These are phyloP conservation scores for Alternaria alternata DNA, from an alignment of 2,329 filamentous ascomycete genomes.

Conservation along the genomic window DNA sequence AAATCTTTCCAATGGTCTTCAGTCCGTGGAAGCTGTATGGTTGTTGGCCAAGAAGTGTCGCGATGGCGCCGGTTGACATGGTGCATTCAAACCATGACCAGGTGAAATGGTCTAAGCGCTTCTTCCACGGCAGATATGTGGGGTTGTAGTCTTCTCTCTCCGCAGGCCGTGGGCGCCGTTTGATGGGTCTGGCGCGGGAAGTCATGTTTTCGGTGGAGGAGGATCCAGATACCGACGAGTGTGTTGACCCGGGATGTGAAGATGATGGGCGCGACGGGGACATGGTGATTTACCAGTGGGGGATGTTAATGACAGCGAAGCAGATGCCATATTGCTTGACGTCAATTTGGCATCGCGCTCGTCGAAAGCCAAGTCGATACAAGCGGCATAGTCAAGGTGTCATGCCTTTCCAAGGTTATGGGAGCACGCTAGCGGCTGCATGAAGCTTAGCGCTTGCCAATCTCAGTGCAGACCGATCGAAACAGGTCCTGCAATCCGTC, in stretches of 20 bases:
- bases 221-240: not conserved
- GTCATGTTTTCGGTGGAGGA: slow-evolving; percentile 12
- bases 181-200: slow-evolving; percentile 9
- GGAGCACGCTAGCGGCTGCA: not conserved
- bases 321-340: slow-evolving; percentile 13
- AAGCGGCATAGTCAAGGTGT: slow-evolving; percentile 13
- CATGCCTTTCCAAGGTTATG: not conserved
- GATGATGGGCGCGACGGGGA: not conserved
- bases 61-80: slow-evolving; percentile 78
- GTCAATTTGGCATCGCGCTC: slow-evolving; percentile 11
- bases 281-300: not conserved
- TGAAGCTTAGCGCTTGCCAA: not conserved
- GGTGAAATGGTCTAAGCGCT: slow-evolving; percentile 35
- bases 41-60: slow-evolving; percentile 65
- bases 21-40: slow-evolving; percentile 69
- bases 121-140: slow-evolving; percentile 22
- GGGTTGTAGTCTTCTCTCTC: slow-evolving; percentile 19
- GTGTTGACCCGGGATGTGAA: not conserved
- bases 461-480: not conserved
- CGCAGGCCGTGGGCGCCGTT: slow-evolving; percentile 11
- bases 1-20: slow-evolving; percentile 66
- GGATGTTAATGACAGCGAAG: slow-evolving; percentile 1
- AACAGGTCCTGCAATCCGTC: not conserved
- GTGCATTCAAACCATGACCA: slow-evolving; percentile 76
- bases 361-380: slow-evolving; percentile 1